A percentile compares a stretch with the other conserved stretches of the same genome.
Evolutionary conservation across 768 basidiomycete species (phyloP).

Genomic region (Fibroporia radiculosa): DNA sequence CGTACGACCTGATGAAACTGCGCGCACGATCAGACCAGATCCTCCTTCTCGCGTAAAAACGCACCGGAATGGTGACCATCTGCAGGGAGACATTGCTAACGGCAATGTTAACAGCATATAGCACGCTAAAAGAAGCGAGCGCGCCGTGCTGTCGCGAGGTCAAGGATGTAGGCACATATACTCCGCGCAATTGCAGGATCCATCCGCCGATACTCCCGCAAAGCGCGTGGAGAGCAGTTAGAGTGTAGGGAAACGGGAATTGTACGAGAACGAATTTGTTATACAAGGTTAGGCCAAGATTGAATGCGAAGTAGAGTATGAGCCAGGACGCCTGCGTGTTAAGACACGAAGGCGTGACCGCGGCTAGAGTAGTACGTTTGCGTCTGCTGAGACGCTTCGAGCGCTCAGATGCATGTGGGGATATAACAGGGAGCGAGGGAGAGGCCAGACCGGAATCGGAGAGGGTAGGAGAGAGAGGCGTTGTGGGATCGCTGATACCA

Average conservation of each 20-base stretch:
- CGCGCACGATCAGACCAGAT: too few species aligned
- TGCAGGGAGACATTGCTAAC: conserved; percentile 88
- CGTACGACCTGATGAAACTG: conserved; percentile 98
- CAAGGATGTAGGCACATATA: conserved; percentile 52
- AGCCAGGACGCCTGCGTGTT: conserved; percentile 52
- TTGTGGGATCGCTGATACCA: background rate
- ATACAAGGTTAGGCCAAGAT: conserved; percentile 86
- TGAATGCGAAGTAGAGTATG: conserved; percentile 79
- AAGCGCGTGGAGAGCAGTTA: conserved; percentile 88
- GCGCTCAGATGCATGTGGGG: conserved; percentile 11
- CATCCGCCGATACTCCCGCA: conserved; percentile 80
- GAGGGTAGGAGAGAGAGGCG: conserved; percentile 3
- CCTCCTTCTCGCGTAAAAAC: conserved; percentile 27
- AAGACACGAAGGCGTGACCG: background rate
- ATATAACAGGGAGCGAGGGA: conserved; percentile 12
- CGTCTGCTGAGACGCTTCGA: conserved; percentile 1
- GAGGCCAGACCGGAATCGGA: conserved; percentile 9
- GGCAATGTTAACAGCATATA: conserved; percentile 92
- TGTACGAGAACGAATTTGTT: conserved; percentile 89
- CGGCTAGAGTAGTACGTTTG: background rate
- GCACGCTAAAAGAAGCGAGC: conserved; percentile 73
- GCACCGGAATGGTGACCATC: conserved; percentile 82
- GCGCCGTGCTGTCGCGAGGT: conserved; percentile 45
- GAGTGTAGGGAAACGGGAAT: conserved; percentile 94
- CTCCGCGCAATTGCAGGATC: conserved; percentile 47